Evolutionary conservation across 176 grass and related monocot genomes (phyloP).

Genomic region (Oryza australiensis): DNA sequence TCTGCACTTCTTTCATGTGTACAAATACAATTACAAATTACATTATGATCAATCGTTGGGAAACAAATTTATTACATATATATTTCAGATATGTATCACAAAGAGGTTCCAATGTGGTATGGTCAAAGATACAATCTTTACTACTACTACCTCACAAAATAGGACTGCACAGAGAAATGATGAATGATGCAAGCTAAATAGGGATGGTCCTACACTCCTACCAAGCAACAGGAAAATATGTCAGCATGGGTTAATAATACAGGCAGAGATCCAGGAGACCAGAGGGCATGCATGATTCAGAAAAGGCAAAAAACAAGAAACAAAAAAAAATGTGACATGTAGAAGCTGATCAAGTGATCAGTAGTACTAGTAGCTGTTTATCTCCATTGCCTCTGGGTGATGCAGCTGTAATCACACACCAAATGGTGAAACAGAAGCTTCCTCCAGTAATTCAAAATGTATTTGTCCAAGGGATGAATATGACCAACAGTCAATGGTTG

Average conservation of each 20-base stretch:
- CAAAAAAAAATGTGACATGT: not conserved
- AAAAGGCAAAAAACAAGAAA: not conserved
- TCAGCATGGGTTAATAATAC: conserved; percentile 17
- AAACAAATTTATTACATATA: not conserved
- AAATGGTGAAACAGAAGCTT: conserved; percentile 23
- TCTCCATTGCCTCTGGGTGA: not conserved
- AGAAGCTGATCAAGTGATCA: not conserved
- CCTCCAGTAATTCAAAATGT: not conserved
- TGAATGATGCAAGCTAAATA: not conserved
- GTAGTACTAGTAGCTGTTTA: not conserved
- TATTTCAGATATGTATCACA: not conserved
- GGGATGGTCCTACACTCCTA: not conserved
- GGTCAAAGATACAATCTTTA: conserved; percentile 16
- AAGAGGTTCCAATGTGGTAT: not conserved
- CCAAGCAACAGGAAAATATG: not conserved
- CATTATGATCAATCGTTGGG: not conserved
- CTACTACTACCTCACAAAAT: not conserved
- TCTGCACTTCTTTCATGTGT: too few relatives aligned
- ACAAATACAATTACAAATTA: too few relatives aligned
- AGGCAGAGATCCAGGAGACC: conserved; percentile 3
- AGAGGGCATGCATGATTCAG: conserved; percentile 11
- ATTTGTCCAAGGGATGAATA: not conserved
- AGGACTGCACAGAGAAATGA: not conserved
- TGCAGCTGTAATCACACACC: not conserved
- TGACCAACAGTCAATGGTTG: not conserved